These are phyloP conservation scores for Tribonema minus DNA, from an alignment of 108 stramenopile species.

Conservation along the genomic window DNA sequence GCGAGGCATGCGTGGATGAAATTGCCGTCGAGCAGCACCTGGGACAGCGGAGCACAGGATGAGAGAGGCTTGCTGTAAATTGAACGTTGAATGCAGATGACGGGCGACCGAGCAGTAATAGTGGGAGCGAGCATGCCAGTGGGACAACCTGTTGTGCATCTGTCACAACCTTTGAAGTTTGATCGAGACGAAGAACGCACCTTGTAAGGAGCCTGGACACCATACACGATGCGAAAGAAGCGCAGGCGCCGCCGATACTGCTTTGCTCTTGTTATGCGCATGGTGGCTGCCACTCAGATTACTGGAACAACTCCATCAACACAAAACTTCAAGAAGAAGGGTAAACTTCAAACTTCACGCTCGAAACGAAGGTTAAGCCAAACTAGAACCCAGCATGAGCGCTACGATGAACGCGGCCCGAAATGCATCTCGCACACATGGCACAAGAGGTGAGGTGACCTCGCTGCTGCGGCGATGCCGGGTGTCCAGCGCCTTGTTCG, in stretches of 20 bases:
- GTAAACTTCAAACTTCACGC: not conserved
- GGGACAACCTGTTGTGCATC: not conserved
- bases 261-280: slow-evolving; percentile 40
- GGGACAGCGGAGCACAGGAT: not conserved
- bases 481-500: no score
- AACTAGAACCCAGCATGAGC: not conserved
- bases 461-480: not conserved
- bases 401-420: not conserved
- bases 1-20: slow-evolving; percentile 41
- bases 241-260: slow-evolving; percentile 29
- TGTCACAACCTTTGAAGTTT: not conserved
- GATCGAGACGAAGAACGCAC: not conserved
- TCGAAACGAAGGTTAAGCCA: not conserved
- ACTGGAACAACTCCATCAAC: not conserved
- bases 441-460: not conserved
- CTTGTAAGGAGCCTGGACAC: slow-evolving; percentile 37
- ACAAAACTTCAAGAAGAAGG: not conserved
- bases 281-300: not conserved
- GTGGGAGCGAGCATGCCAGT: not conserved
- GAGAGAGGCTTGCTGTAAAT: no score
- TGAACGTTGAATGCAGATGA: no score
- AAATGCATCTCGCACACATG: not conserved
- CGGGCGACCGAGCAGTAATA: no score
- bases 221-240: slow-evolving; percentile 42
- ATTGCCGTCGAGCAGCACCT: slow-evolving; percentile 42